Percentiles rank a stretch among this genome's conserved stretches.
phyloP scores from a whole-genome alignment of 208 protist species.

The Acanthamoeba castellanii region DNA sequence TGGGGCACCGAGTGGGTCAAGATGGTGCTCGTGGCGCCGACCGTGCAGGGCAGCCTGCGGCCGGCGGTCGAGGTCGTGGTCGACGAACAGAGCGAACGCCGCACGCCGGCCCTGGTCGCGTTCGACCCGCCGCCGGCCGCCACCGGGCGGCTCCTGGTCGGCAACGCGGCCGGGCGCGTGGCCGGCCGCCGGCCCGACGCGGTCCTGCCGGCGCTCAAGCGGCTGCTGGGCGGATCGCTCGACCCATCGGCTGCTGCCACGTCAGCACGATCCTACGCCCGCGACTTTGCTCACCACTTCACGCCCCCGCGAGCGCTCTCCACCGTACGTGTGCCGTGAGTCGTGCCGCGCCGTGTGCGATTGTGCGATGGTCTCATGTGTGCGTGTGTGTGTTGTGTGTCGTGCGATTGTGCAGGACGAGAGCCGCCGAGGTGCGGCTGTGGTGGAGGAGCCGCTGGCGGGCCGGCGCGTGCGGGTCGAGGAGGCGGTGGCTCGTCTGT shows the following conservation, averaged over 20 bases:
- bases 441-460: background rate
- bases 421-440: background rate
- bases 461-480: background rate
- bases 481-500: background rate
- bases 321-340: background rate
- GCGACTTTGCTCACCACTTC: conserved; percentile 7
- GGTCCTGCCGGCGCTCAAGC: background rate
- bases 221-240: background rate
- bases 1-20: conserved; percentile 36
- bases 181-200: background rate
- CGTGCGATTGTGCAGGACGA: background rate
- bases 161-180: background rate
- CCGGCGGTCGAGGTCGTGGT: conserved; percentile 9
- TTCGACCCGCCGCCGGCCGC: conserved; percentile 11
- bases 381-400: background rate
- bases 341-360: background rate
- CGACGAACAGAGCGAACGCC: conserved; percentile 57
- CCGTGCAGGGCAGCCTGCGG: background rate
- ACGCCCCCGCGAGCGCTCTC: background rate
- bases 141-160: conserved; percentile 2
- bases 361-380: background rate
- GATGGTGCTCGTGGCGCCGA: background rate
- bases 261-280: background rate
- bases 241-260: background rate
- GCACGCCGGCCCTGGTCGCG: conserved; percentile 25